Evolutionary conservation across 495 filamentous ascomycete species (phyloP).

Genomic region (Neurospora sublineolata): DNA sequence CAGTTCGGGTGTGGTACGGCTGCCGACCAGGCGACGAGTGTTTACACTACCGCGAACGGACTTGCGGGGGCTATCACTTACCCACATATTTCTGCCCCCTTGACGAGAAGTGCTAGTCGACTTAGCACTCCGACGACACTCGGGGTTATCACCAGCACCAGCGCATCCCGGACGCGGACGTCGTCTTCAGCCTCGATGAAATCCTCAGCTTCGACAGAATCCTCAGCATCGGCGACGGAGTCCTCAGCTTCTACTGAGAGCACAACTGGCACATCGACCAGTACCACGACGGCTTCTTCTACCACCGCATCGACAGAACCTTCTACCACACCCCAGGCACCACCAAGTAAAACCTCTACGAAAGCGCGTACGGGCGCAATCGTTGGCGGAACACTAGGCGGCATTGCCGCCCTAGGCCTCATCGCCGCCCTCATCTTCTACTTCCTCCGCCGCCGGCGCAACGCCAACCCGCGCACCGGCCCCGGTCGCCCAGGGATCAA

Average conservation of each 20-base stretch:
- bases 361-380: conserved; percentile 28
- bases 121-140: conserved; percentile 28
- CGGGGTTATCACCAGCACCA: conserved; percentile 11
- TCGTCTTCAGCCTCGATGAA: conserved; percentile 6
- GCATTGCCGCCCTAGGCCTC: conserved; percentile 24
- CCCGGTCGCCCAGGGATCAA: conserved; percentile 17
- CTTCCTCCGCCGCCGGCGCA: conserved; percentile 22
- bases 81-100: conserved; percentile 18
- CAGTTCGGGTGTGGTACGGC: conserved; percentile 40
- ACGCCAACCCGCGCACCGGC: conserved; percentile 23
- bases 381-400: conserved; percentile 33
- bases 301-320: conserved; percentile 2
- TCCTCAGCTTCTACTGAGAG: conserved; percentile 11
- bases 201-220: conserved; percentile 8
- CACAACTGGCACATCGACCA: conserved; percentile 6
- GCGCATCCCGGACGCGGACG: conserved; percentile 2
- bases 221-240: conserved; percentile 2
- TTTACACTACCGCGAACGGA: conserved; percentile 27
- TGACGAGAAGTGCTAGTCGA: conserved; percentile 20
- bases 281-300: conserved; percentile 4
- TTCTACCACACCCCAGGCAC: conserved; percentile 1
- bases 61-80: conserved; percentile 18
- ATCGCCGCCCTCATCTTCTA: conserved; percentile 17
- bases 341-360: conserved; percentile 5
- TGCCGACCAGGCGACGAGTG: conserved; percentile 30